Evolutionary conservation across 345 rosid species (phyloP).

Genomic region (Pistacia vera): DNA sequence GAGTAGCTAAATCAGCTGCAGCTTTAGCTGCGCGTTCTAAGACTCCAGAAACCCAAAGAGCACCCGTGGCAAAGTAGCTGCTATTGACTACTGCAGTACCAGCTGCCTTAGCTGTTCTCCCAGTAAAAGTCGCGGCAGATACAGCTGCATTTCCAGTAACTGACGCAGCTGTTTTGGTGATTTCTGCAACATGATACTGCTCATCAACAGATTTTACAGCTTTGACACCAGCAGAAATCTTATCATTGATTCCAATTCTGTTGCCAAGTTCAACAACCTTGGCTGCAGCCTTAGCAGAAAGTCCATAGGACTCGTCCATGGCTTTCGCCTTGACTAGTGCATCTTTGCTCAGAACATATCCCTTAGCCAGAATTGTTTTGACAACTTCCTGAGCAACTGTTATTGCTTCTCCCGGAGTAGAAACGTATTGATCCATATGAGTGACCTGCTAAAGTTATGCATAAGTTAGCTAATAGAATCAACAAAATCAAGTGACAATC

Average conservation of each 20-base stretch:
- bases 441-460: conserved; percentile 37
- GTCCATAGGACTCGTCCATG: conserved; percentile 63
- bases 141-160: conserved; percentile 75
- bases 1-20: conserved; percentile 67
- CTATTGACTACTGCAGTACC: conserved; percentile 66
- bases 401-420: conserved; percentile 74
- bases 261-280: conserved; percentile 70
- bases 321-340: conserved; percentile 71
- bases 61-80: conserved; percentile 79
- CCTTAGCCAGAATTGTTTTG: conserved; percentile 72
- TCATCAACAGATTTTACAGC: conserved; percentile 65
- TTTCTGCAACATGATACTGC: conserved; percentile 61
- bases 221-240: conserved; percentile 62
- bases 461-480: background rate
- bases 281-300: conserved; percentile 61
- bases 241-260: conserved; percentile 69
- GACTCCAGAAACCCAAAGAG: conserved; percentile 76
- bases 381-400: conserved; percentile 81
- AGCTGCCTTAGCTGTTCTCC: conserved; percentile 67
- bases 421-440: conserved; percentile 42
- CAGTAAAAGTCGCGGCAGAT: conserved; percentile 61
- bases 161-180: conserved; percentile 64
- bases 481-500: background rate
- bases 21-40: conserved; percentile 68
- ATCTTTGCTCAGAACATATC: conserved; percentile 75